Evolutionary conservation across 306 rosid genomes (phyloP).

Genomic region (barrel medic (Medicago truncatula)): DNA sequence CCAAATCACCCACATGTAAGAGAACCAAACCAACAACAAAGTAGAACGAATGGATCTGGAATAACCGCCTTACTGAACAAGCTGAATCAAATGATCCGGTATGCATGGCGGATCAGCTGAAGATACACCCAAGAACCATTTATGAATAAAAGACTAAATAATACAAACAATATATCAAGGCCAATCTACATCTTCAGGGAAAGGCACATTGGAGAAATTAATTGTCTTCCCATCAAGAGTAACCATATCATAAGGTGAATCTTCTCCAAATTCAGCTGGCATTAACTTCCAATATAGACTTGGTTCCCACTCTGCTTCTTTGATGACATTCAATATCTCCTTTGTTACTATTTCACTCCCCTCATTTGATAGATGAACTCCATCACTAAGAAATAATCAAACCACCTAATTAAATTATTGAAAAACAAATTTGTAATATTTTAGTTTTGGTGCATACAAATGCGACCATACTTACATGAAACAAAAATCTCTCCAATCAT

Average conservation of each 20-base stretch:
- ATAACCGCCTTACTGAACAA: no score
- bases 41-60: no score
- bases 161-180: no score
- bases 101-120: no score
- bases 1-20: no score
- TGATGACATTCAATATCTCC: constrained; percentile 57
- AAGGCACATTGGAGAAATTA: constrained; percentile 15
- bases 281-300: constrained; percentile 52
- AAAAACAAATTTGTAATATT: neutral
- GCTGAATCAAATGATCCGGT: no score
- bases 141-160: no score
- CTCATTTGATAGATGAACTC: constrained; percentile 62
- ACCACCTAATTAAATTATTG: constrained; percentile 5
- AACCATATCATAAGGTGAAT: constrained; percentile 50
- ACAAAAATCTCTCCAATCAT: constrained; percentile 61
- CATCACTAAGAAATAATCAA: constrained; percentile 57
- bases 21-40: no score
- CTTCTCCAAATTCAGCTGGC: constrained; percentile 60
- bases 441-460: neutral
- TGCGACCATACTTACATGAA: constrained; percentile 56
- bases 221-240: constrained; percentile 43
- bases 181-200: neutral
- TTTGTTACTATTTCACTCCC: constrained; percentile 64
- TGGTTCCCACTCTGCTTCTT: constrained; percentile 77
- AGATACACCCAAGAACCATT: no score